Conservation (phyloP, 2,329 filamentous ascomycete genomes). For the Alternaria novae-zelandiae region DNA sequence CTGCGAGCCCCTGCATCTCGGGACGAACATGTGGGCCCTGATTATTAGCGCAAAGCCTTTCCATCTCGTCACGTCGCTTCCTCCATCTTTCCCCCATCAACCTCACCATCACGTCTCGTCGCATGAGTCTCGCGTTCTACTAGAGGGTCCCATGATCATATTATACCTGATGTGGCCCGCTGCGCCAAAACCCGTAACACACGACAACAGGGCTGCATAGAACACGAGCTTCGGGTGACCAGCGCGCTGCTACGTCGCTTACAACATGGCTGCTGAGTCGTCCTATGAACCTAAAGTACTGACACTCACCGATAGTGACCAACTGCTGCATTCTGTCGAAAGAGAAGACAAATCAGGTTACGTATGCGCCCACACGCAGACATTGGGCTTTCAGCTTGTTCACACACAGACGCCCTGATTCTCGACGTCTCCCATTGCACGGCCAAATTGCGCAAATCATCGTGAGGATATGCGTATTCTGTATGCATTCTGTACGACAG, state of each 20-base stretch:
- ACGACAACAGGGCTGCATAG: background rate
- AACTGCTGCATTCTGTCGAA: background rate
- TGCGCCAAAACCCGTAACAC: slow-evolving; percentile 1
- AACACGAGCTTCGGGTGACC: slow-evolving; percentile 4
- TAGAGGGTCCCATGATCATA: background rate
- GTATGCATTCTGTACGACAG: background rate
- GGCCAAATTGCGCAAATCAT: background rate
- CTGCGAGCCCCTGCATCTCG: slow-evolving; percentile 4
- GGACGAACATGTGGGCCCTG: slow-evolving; percentile 11
- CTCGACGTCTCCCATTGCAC: background rate
- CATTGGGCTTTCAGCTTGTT: background rate
- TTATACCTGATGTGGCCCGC: background rate
- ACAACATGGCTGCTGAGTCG: background rate
- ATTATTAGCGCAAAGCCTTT: background rate
- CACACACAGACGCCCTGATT: background rate
- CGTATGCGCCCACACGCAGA: background rate
- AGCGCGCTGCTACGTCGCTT: background rate
- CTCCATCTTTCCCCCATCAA: background rate
- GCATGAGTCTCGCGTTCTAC: background rate
- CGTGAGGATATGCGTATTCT: background rate
- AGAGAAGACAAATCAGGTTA: background rate
- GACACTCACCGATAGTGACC: background rate
- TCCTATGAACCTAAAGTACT: background rate
- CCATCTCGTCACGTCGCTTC: background rate
- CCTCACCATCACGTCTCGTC: background rate